phyloP scores from a whole-genome alignment of 163 green algal species.

The Volvox carteri region DNA sequence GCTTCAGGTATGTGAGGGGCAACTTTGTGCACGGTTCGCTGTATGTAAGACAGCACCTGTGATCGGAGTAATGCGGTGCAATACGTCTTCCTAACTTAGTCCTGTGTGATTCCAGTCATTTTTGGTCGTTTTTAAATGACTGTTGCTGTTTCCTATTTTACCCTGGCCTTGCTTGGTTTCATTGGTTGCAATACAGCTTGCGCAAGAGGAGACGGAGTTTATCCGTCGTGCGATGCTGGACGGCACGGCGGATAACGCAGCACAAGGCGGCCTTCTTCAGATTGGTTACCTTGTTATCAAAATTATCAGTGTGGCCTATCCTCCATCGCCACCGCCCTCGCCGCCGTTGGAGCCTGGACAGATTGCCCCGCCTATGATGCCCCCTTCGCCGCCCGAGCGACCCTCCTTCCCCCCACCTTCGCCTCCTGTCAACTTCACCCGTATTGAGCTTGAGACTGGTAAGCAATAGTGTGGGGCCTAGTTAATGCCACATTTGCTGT shows the following conservation, averaged over 20 bases:
- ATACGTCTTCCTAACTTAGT: background rate
- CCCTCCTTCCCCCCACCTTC: background rate
- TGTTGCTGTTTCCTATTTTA: background rate
- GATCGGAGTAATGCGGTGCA: background rate
- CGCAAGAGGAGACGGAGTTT: background rate
- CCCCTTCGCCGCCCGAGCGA: background rate
- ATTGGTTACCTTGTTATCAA: background rate
- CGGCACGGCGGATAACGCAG: background rate
- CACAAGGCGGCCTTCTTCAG: background rate
- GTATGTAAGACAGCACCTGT: too few species aligned
- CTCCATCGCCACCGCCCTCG: conserved; percentile 7
- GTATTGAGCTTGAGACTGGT: background rate
- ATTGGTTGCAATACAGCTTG: background rate
- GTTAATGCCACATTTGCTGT: too few species aligned
- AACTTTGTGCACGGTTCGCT: background rate
- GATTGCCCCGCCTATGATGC: background rate
- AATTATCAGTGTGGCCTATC: background rate
- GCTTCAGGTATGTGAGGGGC: background rate
- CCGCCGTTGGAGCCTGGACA: background rate
- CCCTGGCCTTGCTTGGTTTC: background rate
- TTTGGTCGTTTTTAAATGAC: background rate
- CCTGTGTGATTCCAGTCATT: too few species aligned
- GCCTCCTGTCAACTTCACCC: background rate
- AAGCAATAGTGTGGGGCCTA: too few species aligned
- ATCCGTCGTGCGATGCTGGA: background rate